A percentile compares a stretch with the other conserved stretches of the same genome.
Evolutionary conservation across 2,329 filamentous ascomycete species (phyloP).

Genomic region (Fusarium nygamai): DNA sequence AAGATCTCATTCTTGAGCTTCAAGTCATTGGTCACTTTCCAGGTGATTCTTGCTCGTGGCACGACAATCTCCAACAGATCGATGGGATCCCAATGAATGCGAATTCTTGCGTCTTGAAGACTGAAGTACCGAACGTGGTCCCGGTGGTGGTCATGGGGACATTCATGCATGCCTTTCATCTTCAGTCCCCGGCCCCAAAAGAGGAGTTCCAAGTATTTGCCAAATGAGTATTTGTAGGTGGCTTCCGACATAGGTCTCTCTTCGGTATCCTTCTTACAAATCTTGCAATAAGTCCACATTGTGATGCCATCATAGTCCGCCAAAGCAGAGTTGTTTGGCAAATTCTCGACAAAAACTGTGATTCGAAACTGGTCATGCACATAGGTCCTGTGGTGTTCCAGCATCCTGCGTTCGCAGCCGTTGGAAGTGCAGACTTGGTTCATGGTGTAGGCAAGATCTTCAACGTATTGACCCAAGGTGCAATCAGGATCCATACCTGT

Average conservation of each 20-base stretch:
- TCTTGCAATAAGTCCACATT: conserved; percentile 98
- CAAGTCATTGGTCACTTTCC: conserved; percentile 97
- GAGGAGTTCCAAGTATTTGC: conserved; percentile 96
- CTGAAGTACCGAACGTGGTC: conserved; percentile 96
- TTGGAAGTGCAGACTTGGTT: conserved; percentile 82
- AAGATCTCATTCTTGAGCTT: conserved; percentile 94
- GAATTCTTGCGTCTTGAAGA: conserved; percentile 83
- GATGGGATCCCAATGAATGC: conserved; percentile 92
- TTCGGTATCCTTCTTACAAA: conserved; percentile 89
- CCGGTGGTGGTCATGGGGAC: conserved; percentile 90
- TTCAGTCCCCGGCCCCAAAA: conserved; percentile 92
- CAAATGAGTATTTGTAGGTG: conserved; percentile 98
- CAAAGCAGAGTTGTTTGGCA: conserved; percentile 54
- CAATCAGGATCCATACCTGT: conserved; percentile 82
- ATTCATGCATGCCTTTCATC: conserved; percentile 74
- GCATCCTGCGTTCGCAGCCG: conserved; percentile 88
- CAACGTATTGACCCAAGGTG: conserved; percentile 93
- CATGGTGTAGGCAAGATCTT: conserved; percentile 83
- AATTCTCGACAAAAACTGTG: conserved; percentile 82
- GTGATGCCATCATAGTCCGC: conserved; percentile 74
- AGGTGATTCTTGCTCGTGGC: conserved; percentile 87
- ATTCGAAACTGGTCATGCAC: conserved; percentile 96
- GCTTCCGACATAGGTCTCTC: conserved; percentile 91
- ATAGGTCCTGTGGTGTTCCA: conserved; percentile 94
- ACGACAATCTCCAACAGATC: conserved; percentile 95